Conservation (phyloP, 2,329 filamentous ascomycete species). For the Ophidiomyces ophidiicola region DNA sequence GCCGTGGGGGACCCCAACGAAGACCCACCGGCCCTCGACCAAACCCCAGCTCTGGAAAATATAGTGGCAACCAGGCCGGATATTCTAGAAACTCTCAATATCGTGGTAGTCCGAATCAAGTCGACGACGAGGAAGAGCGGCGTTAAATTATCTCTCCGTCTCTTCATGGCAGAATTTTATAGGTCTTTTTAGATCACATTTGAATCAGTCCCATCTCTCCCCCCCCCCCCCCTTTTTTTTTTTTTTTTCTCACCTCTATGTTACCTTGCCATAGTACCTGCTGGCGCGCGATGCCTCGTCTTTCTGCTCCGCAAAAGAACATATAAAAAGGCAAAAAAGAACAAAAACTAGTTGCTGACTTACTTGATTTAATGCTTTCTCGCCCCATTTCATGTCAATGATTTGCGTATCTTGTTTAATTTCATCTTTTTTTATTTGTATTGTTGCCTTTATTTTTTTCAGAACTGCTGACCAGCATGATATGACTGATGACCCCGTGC, state of each 20-base stretch:
- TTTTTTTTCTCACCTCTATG: not conserved
- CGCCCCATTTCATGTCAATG: not conserved
- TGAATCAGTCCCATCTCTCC: too few species aligned
- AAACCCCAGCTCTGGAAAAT: constrained; percentile 26
- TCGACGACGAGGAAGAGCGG: constrained; percentile 26
- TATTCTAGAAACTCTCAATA: constrained; percentile 21
- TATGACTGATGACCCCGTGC: constrained; percentile 10
- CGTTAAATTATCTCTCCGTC: constrained; percentile 17
- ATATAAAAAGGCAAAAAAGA: not conserved
- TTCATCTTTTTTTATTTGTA: not conserved
- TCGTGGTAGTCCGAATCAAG: constrained; percentile 23
- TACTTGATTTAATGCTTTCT: not conserved
- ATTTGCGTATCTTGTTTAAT: not conserved
- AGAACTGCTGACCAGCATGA: too few species aligned
- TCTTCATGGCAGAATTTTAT: constrained; percentile 6
- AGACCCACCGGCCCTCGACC: constrained; percentile 40
- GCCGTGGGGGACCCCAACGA: constrained; percentile 26
- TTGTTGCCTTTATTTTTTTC: too few species aligned
- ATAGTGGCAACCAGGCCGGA: constrained; percentile 16
- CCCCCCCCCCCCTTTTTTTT: too few species aligned
- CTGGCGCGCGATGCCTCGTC: not conserved
- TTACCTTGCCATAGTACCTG: not conserved
- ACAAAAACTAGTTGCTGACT: too few species aligned
- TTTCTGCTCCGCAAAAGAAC: not conserved
- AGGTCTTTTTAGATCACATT: too few species aligned